Evolutionary conservation across 805 yeast species (phyloP), one percentile per base, ranked within the genome.

Genomic region (Debaryomyces castellii): DNA sequence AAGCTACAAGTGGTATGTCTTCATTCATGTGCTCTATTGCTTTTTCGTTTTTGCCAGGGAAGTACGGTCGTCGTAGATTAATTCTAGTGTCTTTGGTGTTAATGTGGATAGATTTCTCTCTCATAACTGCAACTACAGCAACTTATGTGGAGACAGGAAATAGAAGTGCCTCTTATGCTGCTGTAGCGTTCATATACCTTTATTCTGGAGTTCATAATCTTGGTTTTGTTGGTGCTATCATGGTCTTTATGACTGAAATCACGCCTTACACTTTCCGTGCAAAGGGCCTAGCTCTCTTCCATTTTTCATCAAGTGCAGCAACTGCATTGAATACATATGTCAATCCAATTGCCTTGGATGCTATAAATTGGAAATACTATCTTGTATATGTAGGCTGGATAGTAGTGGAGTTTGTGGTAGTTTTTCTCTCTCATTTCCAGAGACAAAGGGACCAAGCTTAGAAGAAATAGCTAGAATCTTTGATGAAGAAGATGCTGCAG

Each of bases 171-270:
- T 55, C 56, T 14, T 49, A 46, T 28, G 62, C 55, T 10, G 60
- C 58, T 11, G 48, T 61, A 30, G 64, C 63, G 4, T 51, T 61
- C 41, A 59, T 61, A 43, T 61, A 54, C 52, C 47, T 61, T 32
- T 59, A 44, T 51, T 53, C 53, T 39, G 53, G 52, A n/a, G 44
- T 51, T n/a, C 59, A 60, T 44, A 53, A 59, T 47, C 36, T 58
- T 42, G 61, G 55, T 75, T 65, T 69, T 67, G 17, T 74, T 47
- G 80, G 80, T 43, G 63, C 75, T 44, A 77, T 79, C 42, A 69
- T 58, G 54, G 53, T 74, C 39, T 77, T 77, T 55, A 53, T 71
- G 42, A 73, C 81, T 34, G 82, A 74, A 53, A 51, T 64, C 48
- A 57, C 65, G 51, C 70, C 71, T 6, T 67, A 60, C 56, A 52